Conservation (phyloP, 2,329 filamentous ascomycete species). For the Penicillium sp. region DNA sequence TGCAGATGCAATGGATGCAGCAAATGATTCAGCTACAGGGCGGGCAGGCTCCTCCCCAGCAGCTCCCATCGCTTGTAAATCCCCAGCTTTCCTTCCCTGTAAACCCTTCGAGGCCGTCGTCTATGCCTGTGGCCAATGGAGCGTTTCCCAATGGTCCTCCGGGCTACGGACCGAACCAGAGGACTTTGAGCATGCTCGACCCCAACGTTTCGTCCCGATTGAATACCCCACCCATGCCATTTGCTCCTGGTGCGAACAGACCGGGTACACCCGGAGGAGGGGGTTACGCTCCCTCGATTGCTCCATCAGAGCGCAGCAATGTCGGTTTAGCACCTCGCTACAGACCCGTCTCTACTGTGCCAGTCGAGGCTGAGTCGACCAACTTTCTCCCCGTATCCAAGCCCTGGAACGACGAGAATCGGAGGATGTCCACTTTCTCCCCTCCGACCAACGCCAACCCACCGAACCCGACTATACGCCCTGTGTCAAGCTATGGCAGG, state of each 20-base stretch:
- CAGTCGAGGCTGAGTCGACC: slow-evolving; percentile 40
- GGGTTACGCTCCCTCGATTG: slow-evolving; percentile 85
- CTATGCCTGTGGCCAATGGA: slow-evolving; percentile 46
- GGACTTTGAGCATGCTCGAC: slow-evolving; percentile 85
- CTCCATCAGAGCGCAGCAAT: slow-evolving; percentile 94
- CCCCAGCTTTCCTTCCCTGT: slow-evolving; percentile 32
- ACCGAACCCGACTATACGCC: slow-evolving; percentile 37
- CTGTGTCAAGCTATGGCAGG: slow-evolving; percentile 32
- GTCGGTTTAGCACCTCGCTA: slow-evolving; percentile 88
- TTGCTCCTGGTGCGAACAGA: slow-evolving; percentile 33
- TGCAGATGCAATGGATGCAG: slow-evolving; percentile 95
- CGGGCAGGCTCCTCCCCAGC: slow-evolving; percentile 38
- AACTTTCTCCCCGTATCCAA: slow-evolving; percentile 40
- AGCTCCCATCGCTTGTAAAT: slow-evolving; percentile 32
- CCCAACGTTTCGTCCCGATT: slow-evolving; percentile 55
- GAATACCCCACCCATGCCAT: slow-evolving; percentile 41
- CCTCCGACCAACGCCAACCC: slow-evolving; percentile 30
- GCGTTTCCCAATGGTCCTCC: slow-evolving; percentile 27
- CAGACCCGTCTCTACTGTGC: slow-evolving; percentile 78
- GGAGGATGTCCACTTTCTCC: slow-evolving; percentile 28
- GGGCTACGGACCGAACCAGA: slow-evolving; percentile 44
- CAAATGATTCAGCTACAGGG: slow-evolving; percentile 68
- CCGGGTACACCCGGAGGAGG: slow-evolving; percentile 33
- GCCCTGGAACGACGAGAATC: slow-evolving; percentile 45
- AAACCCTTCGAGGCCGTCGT: slow-evolving; percentile 51